phyloP scores from a whole-genome alignment of 345 rosid species.

The Populus ilicifolia region DNA sequence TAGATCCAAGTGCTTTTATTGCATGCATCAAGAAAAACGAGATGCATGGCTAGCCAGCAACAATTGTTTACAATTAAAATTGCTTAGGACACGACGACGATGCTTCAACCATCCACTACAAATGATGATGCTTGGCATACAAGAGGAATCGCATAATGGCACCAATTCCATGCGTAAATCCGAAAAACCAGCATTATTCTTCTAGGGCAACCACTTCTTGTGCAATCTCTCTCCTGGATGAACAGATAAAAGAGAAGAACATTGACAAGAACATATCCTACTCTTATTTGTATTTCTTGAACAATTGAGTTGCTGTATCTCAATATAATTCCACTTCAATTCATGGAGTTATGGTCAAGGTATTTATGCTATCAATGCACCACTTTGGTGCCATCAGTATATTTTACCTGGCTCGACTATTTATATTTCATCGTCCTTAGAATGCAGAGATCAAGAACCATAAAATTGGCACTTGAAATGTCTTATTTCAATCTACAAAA shows the following conservation, averaged over 20 bases:
- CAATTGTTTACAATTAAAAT: no score
- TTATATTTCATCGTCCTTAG: background rate
- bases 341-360: background rate
- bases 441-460: background rate
- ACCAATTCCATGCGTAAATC: no score
- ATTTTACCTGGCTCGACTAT: background rate
- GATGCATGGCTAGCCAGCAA: no score
- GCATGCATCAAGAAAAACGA: no score
- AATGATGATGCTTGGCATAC: no score
- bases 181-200: no score
- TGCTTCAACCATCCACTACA: no score
- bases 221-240: background rate
- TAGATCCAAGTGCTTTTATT: no score
- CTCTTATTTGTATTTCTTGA: background rate
- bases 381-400: background rate
- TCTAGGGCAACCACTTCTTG: background rate
- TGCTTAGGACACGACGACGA: no score
- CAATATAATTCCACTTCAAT: background rate
- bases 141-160: no score
- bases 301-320: background rate
- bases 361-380: background rate
- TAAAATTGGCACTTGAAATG: background rate
- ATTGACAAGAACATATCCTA: background rate
- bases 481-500: slow-evolving; percentile 14
- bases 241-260: background rate